Conservation (phyloP, 768 basidiomycete genomes). For the Boletus bicolor region DNA sequence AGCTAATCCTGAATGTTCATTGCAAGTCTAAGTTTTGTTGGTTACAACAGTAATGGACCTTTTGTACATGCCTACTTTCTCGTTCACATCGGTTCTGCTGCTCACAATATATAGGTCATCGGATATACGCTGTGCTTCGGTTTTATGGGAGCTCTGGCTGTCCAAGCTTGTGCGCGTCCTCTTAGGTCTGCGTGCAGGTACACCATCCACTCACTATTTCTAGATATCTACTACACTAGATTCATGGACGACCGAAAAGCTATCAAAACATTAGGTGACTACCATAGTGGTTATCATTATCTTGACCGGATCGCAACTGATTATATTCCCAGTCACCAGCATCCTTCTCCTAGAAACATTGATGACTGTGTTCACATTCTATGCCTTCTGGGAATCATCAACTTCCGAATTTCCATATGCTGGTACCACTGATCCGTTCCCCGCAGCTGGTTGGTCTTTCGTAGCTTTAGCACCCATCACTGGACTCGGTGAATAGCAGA, state of each 20-base stretch:
- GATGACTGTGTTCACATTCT: constrained; percentile 12
- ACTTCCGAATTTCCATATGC: too few relatives aligned
- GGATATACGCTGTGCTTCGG: constrained; percentile 16
- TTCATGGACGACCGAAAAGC: constrained; percentile 13
- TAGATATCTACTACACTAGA: constrained; percentile 21
- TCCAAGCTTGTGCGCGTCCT: constrained; percentile 15
- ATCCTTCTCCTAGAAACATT: constrained; percentile 17
- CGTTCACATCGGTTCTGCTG: neutral
- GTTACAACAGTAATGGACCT: constrained; percentile 2
- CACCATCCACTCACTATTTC: neutral
- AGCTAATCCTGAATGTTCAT: neutral
- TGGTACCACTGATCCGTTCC: too few relatives aligned
- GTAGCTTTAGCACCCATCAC: neutral
- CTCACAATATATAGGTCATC: constrained; percentile 4
- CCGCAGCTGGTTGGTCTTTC: neutral
- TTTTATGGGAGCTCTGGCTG: constrained; percentile 12
- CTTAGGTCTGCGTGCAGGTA: too few relatives aligned
- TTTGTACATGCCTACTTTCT: constrained; percentile 5
- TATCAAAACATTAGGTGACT: constrained; percentile 16
- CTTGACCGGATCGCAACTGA: neutral
- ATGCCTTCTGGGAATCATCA: constrained; percentile 2
- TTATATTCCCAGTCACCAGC: neutral
- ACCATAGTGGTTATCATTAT: fast-evolving
- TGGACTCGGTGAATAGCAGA: constrained; percentile 18
- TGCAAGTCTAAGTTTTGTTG: neutral